Evolutionary conservation across 441 rosid species (phyloP).

Genomic region (Monsonia emarginata): DNA sequence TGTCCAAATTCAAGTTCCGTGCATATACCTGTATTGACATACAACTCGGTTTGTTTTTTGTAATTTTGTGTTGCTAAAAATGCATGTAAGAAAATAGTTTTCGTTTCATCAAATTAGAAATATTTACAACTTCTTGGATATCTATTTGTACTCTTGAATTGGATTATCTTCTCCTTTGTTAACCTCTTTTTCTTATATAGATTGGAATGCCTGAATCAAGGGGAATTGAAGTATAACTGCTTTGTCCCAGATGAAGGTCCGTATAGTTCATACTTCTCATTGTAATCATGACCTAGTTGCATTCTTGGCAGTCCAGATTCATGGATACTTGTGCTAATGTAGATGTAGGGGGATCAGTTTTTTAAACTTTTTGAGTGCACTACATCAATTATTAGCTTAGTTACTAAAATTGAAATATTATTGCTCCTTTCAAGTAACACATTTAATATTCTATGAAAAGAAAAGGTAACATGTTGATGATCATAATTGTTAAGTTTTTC

Average conservation of each 20-base stretch:
- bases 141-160: conserved; percentile 15
- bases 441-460: too few species aligned
- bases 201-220: conserved; percentile 18
- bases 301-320: neutral
- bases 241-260: conserved; percentile 26
- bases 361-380: neutral
- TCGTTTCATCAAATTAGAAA: neutral
- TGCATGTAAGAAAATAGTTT: neutral
- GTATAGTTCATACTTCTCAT: neutral
- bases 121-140: neutral
- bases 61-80: neutral
- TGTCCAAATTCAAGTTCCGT: neutral
- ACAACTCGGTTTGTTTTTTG: neutral
- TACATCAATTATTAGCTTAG: neutral
- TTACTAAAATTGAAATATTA: neutral
- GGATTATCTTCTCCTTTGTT: conserved; percentile 2
- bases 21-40: neutral
- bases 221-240: conserved; percentile 9
- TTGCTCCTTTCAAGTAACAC: neutral
- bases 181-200: conserved; percentile 18
- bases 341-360: conserved; percentile 6
- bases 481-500: neutral
- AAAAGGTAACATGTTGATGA: too few species aligned
- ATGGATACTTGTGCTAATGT: conserved; percentile 23
- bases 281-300: neutral